Conservation (phyloP, 441 rosid species). For the Brassica hybrid region DNA sequence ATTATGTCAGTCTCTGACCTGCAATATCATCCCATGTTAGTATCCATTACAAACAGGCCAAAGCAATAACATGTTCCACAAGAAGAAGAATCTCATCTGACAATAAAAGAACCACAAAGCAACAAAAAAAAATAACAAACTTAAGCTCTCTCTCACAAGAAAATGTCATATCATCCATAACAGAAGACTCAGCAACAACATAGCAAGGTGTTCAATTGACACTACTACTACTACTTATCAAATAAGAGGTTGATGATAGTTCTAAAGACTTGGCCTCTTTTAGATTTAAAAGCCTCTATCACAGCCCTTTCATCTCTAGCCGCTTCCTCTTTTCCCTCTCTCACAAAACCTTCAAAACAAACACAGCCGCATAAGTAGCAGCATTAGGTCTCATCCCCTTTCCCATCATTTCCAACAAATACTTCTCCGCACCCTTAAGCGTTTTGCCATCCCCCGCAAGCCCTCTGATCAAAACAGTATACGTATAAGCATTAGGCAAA, state of each 20-base stretch:
- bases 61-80: background rate
- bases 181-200: slow-evolving; percentile 20
- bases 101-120: slow-evolving; percentile 4
- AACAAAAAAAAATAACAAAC: slow-evolving; percentile 1
- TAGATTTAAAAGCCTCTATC: slow-evolving; percentile 46
- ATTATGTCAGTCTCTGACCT: slow-evolving; percentile 90
- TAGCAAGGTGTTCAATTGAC: slow-evolving; percentile 12
- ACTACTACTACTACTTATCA: slow-evolving; percentile 36
- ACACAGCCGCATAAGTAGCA: slow-evolving; percentile 52
- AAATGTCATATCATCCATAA: slow-evolving; percentile 9
- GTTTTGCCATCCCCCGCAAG: slow-evolving; percentile 51
- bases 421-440: slow-evolving; percentile 52
- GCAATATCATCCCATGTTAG: slow-evolving; percentile 29
- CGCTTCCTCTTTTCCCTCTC: slow-evolving; percentile 53
- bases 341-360: slow-evolving; percentile 62
- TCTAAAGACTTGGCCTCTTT: slow-evolving; percentile 51
- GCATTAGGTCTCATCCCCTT: slow-evolving; percentile 67
- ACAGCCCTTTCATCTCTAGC: slow-evolving; percentile 59
- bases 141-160: background rate
- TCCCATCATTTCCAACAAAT: slow-evolving; percentile 66
- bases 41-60: background rate
- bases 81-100: background rate
- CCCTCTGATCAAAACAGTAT: slow-evolving; percentile 64
- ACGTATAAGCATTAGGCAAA: slow-evolving; percentile 73
- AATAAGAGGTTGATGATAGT: slow-evolving; percentile 54